These are phyloP conservation scores for Pulveroboletus sp. DNA, from an alignment of 768 basidiomycete genomes.

Conservation along the genomic window DNA sequence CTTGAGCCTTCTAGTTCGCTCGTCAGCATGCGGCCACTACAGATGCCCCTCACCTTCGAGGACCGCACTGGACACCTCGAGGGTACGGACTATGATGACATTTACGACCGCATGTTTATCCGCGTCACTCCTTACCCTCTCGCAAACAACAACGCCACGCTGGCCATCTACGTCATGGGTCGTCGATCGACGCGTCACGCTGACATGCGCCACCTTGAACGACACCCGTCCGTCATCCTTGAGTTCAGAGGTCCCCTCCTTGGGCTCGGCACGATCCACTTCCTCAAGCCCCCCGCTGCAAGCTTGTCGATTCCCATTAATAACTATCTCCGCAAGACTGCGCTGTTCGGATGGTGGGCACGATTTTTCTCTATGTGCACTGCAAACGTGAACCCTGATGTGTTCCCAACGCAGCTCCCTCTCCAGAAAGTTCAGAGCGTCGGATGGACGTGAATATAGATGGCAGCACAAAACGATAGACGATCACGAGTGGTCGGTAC, in stretches of 20 bases:
- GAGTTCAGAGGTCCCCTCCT: conserved; percentile 54
- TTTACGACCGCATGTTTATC: conserved; percentile 72
- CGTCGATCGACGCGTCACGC: conserved; percentile 59
- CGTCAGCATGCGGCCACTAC: conserved; percentile 15
- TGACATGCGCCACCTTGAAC: conserved; percentile 48
- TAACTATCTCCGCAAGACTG: conserved; percentile 59
- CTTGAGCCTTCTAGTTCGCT: conserved; percentile 15
- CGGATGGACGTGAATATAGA: conserved; percentile 66
- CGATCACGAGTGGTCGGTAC: conserved; percentile 73
- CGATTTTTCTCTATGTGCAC: conserved; percentile 4
- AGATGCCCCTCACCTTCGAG: conserved; percentile 58
- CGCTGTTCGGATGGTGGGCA: conserved; percentile 62
- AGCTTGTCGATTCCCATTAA: conserved; percentile 53
- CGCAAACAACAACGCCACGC: conserved; percentile 32
- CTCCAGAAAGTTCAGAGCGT: conserved; percentile 62
- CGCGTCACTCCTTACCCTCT: conserved; percentile 53
- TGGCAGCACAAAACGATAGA: conserved; percentile 56
- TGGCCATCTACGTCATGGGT: conserved; percentile 61
- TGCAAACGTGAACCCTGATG: not conserved
- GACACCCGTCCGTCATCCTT: conserved; percentile 53
- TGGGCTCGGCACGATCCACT: conserved; percentile 57
- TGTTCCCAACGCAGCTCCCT: conserved; percentile 46
- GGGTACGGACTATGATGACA: conserved; percentile 67
- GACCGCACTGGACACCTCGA: conserved; percentile 58
- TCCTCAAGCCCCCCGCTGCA: conserved; percentile 38